A percentile compares a stretch with the other conserved stretches of the same genome.
phyloP scores from a whole-genome alignment of 208 protist genomes.

The Trichomonas vaginalis region DNA sequence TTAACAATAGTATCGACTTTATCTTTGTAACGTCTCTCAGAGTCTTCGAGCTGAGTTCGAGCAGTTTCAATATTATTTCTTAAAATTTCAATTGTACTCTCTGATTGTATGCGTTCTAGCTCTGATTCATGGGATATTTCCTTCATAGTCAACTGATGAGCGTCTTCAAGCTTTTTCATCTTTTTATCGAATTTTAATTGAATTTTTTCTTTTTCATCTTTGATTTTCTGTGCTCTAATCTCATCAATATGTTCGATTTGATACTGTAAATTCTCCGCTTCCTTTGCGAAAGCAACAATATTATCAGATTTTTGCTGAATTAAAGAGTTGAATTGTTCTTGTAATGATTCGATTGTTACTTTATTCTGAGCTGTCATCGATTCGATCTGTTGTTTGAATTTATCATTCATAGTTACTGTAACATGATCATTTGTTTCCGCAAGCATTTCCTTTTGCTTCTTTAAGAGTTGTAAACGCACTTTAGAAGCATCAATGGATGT shows the following conservation, averaged over 20 bases:
- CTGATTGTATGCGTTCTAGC: background rate
- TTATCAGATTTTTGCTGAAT: background rate
- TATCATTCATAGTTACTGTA: background rate
- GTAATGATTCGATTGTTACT: background rate
- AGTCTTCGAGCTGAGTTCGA: background rate
- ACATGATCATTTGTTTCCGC: background rate
- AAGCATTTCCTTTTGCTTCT: background rate
- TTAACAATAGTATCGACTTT: background rate
- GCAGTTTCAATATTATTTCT: background rate
- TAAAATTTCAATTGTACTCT: background rate
- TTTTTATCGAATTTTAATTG: background rate
- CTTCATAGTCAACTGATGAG: background rate
- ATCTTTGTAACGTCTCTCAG: background rate
- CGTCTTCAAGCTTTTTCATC: background rate
- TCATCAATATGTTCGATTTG: background rate
- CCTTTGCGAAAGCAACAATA: background rate
- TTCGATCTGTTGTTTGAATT: background rate
- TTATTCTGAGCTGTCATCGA: background rate
- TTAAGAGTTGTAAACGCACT: background rate
- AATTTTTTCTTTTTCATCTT: background rate
- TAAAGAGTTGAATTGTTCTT: background rate
- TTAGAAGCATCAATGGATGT: background rate
- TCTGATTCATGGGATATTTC: background rate
- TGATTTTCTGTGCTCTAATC: background rate
- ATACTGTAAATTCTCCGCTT: background rate